Conservation (phyloP, 2,329 filamentous ascomycete species). For the Fusarium austroafricanum region DNA sequence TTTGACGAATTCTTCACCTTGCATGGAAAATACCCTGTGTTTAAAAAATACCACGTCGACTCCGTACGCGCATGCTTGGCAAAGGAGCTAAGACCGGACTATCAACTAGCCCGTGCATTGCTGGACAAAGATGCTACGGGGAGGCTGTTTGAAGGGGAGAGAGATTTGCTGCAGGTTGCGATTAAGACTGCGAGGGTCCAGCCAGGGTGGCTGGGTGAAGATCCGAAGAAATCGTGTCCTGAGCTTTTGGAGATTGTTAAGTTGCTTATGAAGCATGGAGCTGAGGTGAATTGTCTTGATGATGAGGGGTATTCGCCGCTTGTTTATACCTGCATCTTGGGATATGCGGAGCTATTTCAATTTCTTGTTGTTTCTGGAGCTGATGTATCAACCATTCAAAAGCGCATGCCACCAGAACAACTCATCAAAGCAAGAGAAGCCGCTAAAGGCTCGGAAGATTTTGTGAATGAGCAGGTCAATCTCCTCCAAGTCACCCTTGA, state of each 20-base stretch:
- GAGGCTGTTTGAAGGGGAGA: neutral
- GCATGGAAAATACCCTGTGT: neutral
- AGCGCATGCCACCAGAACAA: neutral
- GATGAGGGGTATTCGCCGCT: conserved; percentile 11
- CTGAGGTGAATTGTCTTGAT: neutral
- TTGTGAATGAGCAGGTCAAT: neutral
- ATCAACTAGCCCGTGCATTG: conserved; percentile 1
- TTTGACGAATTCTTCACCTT: conserved; percentile 21
- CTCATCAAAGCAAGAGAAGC: neutral
- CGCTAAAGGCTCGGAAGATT: accelerated
- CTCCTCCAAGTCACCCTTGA: conserved; percentile 19
- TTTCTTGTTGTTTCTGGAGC: neutral
- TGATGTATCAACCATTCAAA: neutral
- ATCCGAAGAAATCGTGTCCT: neutral
- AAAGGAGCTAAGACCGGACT: neutral
- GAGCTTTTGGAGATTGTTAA: conserved; percentile 14
- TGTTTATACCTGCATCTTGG: conserved; percentile 11
- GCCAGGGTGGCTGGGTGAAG: neutral
- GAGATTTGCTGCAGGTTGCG: conserved; percentile 9
- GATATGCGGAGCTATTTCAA: conserved; percentile 7
- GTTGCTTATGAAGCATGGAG: conserved; percentile 14
- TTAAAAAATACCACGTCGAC: conserved; percentile 5
- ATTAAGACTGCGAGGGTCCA: neutral
- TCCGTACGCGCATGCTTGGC: conserved; percentile 1
- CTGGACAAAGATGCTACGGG: neutral